Conservation (phyloP, 148 eudicot species). For the Rhododendron griersonianum region DNA sequence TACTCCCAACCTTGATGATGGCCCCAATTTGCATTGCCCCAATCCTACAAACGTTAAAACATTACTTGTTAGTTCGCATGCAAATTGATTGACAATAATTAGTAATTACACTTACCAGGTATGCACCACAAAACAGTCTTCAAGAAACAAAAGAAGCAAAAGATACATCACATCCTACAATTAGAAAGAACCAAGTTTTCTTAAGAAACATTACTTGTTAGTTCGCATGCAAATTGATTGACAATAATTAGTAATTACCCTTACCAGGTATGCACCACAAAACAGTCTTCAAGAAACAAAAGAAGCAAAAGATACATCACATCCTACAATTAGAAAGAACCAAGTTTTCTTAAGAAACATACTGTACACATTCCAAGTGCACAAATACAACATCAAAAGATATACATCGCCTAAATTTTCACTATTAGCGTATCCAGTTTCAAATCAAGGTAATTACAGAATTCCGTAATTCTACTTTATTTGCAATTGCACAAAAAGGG, state of each 20-base stretch:
- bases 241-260: background rate
- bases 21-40: conserved; percentile 62
- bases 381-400: background rate
- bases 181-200: background rate
- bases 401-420: too few species aligned
- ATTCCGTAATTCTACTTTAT: background rate
- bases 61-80: background rate
- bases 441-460: background rate
- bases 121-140: background rate
- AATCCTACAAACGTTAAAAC: conserved; percentile 46
- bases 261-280: background rate
- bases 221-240: background rate
- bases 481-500: background rate
- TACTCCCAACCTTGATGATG: conserved; percentile 63
- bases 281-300: background rate
- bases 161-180: background rate
- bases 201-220: background rate
- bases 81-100: background rate
- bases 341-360: background rate
- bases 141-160: background rate
- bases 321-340: background rate
- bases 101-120: background rate
- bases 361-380: background rate
- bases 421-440: background rate
- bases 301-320: conserved; percentile 3